Evolutionary conservation across 495 filamentous ascomycete genomes (phyloP).

Genomic region (Talaromyces nanjingensis): DNA sequence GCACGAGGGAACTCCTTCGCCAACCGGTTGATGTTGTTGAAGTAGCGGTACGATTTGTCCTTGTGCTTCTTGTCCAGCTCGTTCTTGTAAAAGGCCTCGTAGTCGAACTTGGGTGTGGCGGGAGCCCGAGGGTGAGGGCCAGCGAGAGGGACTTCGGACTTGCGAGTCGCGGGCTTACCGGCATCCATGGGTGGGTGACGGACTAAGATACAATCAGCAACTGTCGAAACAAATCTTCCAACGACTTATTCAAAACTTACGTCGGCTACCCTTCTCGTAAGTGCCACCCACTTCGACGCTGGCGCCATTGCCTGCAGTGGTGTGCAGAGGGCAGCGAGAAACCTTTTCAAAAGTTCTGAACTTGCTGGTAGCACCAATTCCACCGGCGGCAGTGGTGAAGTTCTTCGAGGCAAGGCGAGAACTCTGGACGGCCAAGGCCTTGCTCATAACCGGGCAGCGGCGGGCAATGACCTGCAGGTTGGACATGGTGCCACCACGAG

Average conservation of each 20-base stretch:
- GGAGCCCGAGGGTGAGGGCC: conserved; percentile 38
- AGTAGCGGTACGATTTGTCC: conserved; percentile 99
- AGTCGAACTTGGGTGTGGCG: conserved; percentile 63
- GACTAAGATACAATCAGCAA: not conserved
- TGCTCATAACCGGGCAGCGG: conserved; percentile 97
- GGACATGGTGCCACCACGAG: conserved; percentile 87
- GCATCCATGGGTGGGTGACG: conserved; percentile 14
- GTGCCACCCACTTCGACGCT: conserved; percentile 57
- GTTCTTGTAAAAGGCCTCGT: conserved; percentile 77
- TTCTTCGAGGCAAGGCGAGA: conserved; percentile 47
- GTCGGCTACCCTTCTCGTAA: conserved; percentile 52
- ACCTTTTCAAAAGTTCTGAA: conserved; percentile 29
- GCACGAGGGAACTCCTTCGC: conserved; percentile 94
- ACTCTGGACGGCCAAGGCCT: conserved; percentile 87
- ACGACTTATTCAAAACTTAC: conserved; percentile 28
- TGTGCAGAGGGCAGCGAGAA: conserved; percentile 60
- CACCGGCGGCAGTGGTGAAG: conserved; percentile 35
- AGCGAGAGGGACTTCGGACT: conserved; percentile 18
- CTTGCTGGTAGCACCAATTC: conserved; percentile 22
- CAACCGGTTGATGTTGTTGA: conserved; percentile 99
- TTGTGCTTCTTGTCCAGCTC: conserved; percentile 98
- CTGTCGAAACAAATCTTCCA: not conserved
- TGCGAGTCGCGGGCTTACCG: conserved; percentile 5
- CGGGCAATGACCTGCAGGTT: conserved; percentile 92
- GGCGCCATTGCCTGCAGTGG: conserved; percentile 64